Base-by-base conservation (phyloP, 2,329 filamentous ascomycete species). In the Immersiporthe knoxdaviesiana region DNA sequence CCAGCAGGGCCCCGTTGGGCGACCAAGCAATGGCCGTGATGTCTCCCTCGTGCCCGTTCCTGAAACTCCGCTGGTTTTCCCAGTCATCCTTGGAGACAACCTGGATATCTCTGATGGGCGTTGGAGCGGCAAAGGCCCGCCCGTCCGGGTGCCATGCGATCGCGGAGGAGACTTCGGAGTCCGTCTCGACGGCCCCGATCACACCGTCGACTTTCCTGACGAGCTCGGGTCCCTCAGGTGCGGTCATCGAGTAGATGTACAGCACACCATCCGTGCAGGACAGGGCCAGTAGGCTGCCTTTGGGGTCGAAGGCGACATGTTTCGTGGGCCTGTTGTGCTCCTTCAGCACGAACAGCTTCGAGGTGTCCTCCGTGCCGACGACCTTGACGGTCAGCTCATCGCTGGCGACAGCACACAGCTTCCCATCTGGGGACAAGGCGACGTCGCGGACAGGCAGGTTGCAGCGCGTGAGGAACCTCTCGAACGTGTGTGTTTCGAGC, bases 321-420 rank as follows among this genome's bases (percentile, higher is more conserved):
- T 97, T 97, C n/a, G 92, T 90, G n/a, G 93, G 90, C 75, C 92
- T 92, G 58, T 87, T 85, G 77, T 97, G 95, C 65, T 97, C 93
- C 72, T 92, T 89, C 11, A 99, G 85, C 72, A 91, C 91, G 74
- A 91, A 89, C 63, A 97, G 87, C 73, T 89, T 86, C 30, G 85
- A 90, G 78, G 91, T 94, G 77, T 98, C 92, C 61, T 90, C 84
- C 41, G 91, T 91, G 75, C 91, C 92, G 72, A 99, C 93, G 30
- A 99, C 83, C 78, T 97, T 97, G 73, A 98, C 93, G 1, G 91
- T 92, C 69, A 97, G 84, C 79, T 99, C 96, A 78, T 98, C 97
- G 84, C 94, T 97, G n/a, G 94, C 94, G 35, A 98, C 93, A 39
- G 96, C 96, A 73, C 91, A 92, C 94, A 94, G 98, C 75, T 92